Base-by-base conservation (phyloP, 305 asterid species). In the Fraxinus nigra region DNA sequence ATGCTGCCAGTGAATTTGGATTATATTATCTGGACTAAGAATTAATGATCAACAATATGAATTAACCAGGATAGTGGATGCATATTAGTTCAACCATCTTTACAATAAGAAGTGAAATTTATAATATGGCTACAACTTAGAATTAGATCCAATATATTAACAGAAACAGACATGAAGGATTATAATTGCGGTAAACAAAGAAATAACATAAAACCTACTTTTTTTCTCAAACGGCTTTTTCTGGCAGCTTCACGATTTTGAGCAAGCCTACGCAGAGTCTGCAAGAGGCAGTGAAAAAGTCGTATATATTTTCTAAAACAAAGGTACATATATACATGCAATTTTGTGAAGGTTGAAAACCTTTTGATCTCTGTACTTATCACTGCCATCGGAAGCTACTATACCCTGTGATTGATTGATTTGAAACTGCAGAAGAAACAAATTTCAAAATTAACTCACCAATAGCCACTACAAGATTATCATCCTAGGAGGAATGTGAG, bases 231-330 rank as follows among this genome's bases (percentile, higher is more conserved):
- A 79, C 99, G 98, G 87, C 98, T 97, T 89, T 93, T 97, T 73
- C 99, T 86, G 72, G 99, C 99, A 72, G 99, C 99, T 92, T 97
- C 98, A 33, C 99, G 98, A 88, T 97, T 94, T 91, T 97, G 99
- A 82, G 99, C 98, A 84, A 96, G 99, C 86, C 99, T 90, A 70
- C 98, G 99, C 75, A 94, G 95, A 80, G 94, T 91, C 99, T 97
- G 95, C 88, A 80, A 81, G 81, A 70, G 75, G 74, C 22, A 54
- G 72, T 16, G 37, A 82, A 76, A 51, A 48, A 59, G 33, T 90
- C 70, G 84, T 35, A 79, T 14, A 43, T 13, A 46, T 51, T 59
- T 65, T 20, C 24, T 61, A 22, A 81, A 63, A 35, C 26, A 73
- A 56, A 26, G 32, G 70, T 22, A n/a, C 26, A 16, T 16, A 78